Base-by-base conservation (phyloP, 2,329 filamentous ascomycete species). In the Xylariaceae sp. region DNA sequence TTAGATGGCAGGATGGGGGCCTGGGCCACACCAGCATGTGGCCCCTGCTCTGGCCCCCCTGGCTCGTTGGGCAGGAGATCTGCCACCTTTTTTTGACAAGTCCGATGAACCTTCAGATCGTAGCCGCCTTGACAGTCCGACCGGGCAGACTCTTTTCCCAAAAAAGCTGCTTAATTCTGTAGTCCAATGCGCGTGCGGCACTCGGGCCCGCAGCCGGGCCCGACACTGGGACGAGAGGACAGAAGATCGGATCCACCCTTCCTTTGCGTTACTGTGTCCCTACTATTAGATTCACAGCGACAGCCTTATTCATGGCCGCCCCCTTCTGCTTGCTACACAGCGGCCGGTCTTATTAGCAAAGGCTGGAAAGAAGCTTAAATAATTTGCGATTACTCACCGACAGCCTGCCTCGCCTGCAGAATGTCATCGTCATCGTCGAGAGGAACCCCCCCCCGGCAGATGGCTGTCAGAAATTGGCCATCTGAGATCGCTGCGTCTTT, bases 141-240 rank as follows among this genome's bases (percentile, higher is more conserved):
- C 24, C 24, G 24, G 24, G 15, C n/a, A 7, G 7, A 7, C 6
- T 26, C 24, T 6, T n/a, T 5, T 14, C 12, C 12, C 24, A 26
- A 14, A 26, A 26, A 14, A 26, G 24, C 15, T 7, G 21, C 21
- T 14, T 13, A n/a, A n/a, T n/a, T n/a, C n/a, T n/a, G n/a, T n/a
- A n/a, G 6, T 14, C n/a, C 27, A 29, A 29, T 29, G 27, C 27
- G 27, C 27, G 27, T 29, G 27, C 27, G 27, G 27, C 16, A 15
- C 16, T 15, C 8, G 13, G 25, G 25, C 9, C 9, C 25, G 25
- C 8, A 14, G 21, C 21, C 8, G 12, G 21, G 21, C 21, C 8
- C 7, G 21, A 12, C 21, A 12, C 7, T 7, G 21, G 8, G 21
- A 23, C 8, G 21, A 7, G 21, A 23, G 21, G 12, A 7, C 7